Evolutionary conservation across 108 stramenopile genomes (phyloP).

Genomic region (Cyclostephanos tholiformis): DNA sequence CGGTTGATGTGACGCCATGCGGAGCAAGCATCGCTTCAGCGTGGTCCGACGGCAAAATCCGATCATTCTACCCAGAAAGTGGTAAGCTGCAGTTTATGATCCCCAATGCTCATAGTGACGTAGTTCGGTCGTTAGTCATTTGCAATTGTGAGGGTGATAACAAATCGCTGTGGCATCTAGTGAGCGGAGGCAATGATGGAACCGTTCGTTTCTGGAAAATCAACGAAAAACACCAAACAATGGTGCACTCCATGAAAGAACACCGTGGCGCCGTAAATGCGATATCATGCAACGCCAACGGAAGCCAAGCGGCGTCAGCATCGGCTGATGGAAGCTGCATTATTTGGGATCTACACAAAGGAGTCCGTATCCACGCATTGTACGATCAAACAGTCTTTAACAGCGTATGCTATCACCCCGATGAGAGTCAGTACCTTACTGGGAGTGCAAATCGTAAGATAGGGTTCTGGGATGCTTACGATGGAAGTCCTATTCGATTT

Average conservation of each 20-base stretch:
- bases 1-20: slow-evolving; percentile 67
- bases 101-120: slow-evolving; percentile 72
- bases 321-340: slow-evolving; percentile 90
- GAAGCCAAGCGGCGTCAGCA: slow-evolving; percentile 75
- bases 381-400: slow-evolving; percentile 86
- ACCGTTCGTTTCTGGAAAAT: slow-evolving; percentile 83
- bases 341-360: slow-evolving; percentile 79
- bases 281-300: slow-evolving; percentile 58
- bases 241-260: slow-evolving; percentile 87
- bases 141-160: slow-evolving; percentile 57
- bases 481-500: slow-evolving; percentile 79
- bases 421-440: slow-evolving; percentile 87
- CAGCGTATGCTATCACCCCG: slow-evolving; percentile 79
- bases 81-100: slow-evolving; percentile 89
- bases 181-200: slow-evolving; percentile 87
- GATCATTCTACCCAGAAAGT: slow-evolving; percentile 86
- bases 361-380: slow-evolving; percentile 75
- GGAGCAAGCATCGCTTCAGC: slow-evolving; percentile 77
- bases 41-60: slow-evolving; percentile 92
- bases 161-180: slow-evolving; percentile 61
- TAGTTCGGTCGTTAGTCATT: slow-evolving; percentile 73
- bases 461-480: slow-evolving; percentile 89
- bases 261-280: slow-evolving; percentile 82
- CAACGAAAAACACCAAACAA: slow-evolving; percentile 68
- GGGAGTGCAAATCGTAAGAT: slow-evolving; percentile 86